Base-by-base conservation (phyloP, 352 stramenopile genomes). In the Peronosclerospora sorghi region DNA sequence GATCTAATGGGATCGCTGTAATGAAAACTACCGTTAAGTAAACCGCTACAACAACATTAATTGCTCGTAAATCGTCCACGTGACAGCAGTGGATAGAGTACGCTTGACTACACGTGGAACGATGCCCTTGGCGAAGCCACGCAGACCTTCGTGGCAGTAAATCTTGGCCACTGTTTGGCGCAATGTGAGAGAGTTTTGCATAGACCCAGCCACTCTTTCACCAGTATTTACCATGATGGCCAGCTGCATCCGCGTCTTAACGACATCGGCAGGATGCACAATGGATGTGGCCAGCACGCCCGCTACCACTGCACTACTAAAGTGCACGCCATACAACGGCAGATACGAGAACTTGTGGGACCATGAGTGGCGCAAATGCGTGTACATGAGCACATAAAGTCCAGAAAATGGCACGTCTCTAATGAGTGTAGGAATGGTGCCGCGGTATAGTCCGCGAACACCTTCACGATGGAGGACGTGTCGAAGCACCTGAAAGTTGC, bases 21-120 rank as follows among this genome's bases (percentile, higher is more conserved):
- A n/a, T n/a, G n/a, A n/a, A n/a, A n/a, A n/a, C n/a, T n/a, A n/a
- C n/a, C n/a, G n/a, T n/a, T n/a, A n/a, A n/a, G n/a, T n/a, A n/a
- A n/a, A n/a, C n/a, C n/a, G 19, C 42, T 78, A 85, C 37, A 62
- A 61, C 28, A 84, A 49, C 2, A 73, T 84, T 17, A 91, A 61
- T 37, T 89, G 70, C 75, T 99, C 96, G 72, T 99, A 99, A 37
- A 97, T 97, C 9, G 95, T 99, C 96, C 96, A 99, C 12, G 88
- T 97, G 51, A 99, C 95, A 13, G 96, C 96, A 3, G 97, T 97
- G n/a, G 90, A 95, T 21, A 97, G 91, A 29, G 96, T 96, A 45
- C 97, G 95, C 38, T 97, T 95, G 39, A 98, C 57, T 23, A 99
- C 76, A 18, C 96, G 76, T 12, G 96, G 91, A 29, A 86, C 52